Base-by-base conservation (phyloP, 345 rosid species). In the Syzygium aqueum region DNA sequence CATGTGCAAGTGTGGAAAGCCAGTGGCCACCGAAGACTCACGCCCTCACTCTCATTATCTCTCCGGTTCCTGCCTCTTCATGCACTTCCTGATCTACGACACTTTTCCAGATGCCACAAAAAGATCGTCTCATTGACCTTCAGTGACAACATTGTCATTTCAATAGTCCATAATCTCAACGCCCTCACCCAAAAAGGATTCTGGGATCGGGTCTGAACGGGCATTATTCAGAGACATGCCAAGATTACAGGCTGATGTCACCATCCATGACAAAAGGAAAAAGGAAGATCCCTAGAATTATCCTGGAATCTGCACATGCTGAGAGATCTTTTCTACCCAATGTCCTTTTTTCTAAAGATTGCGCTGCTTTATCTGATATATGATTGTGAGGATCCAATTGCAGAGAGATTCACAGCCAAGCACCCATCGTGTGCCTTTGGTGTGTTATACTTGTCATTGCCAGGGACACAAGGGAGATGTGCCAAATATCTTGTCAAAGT, bases 331-430 rank as follows among this genome's bases (percentile, higher is more conserved):
- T 33, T 73, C 80, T 73, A 5, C 12, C 25, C 80, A 73, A 33
- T 73, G 80, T 73, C 80, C 49, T 19, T 67, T 30, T 16, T 73
- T 21, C 9, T 1, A 37, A 65, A 33, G 25, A 17, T 2, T 17
- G 12, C 21, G 46, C 49, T 33, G 25, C 37, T 73, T 33, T 73
- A 73, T 33, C 78, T 25, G 86, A 28, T 13, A 43, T 50, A 46
- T 73, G 80, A 9, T 33, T 33, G 80, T 33, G 80, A 73, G 80
- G 80, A 73, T 73, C 80, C 21, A 17, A 59, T 59, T n/a, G 17
- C 54, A 43, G 86, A 33, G 78, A 61, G 86, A 61, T 19, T 73
- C 86, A 59, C 27, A 85, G n/a, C 86, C 86, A 85, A 85, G 51
- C 86, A 85, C 19, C 50, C 78, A 27, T 61, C 86, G 46, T 85